Percentiles rank a stretch among this genome's conserved stretches.
Conservation (phyloP, 208 protist genomes). For the Acanthamoeba royreba region DNA sequence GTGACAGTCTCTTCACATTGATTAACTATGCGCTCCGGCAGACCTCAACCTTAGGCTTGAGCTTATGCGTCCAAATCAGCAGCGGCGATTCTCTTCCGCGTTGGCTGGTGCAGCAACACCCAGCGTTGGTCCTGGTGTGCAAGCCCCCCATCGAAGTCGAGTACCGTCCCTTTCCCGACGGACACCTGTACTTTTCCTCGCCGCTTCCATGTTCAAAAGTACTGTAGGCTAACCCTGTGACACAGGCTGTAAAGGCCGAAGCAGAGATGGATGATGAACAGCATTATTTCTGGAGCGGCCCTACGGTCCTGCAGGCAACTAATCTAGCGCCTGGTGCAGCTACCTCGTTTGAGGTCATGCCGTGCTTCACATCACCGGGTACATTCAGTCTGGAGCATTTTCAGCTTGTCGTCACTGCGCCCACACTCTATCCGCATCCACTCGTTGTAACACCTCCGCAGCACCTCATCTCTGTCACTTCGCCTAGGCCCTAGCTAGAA, state of each 20-base stretch:
- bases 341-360: background rate
- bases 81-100: background rate
- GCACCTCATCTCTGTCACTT: background rate
- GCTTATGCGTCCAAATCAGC: background rate
- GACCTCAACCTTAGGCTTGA: background rate
- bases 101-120: background rate
- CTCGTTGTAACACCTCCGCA: background rate
- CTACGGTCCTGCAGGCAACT: background rate
- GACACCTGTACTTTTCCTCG: background rate
- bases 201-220: background rate
- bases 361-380: background rate
- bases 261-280: background rate
- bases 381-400: background rate
- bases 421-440: background rate
- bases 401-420: background rate
- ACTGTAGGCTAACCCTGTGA: background rate
- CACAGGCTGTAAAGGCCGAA: background rate
- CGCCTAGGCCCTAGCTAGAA: too few relatives aligned
- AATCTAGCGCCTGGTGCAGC: background rate
- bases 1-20: background rate
- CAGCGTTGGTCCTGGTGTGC: too few relatives aligned
- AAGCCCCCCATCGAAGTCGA: background rate
- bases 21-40: background rate
- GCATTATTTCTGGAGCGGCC: background rate
- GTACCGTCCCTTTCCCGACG: background rate